phyloP scores from a whole-genome alignment of 192 early-diverging fungal species.

The Coemansia sp. region DNA sequence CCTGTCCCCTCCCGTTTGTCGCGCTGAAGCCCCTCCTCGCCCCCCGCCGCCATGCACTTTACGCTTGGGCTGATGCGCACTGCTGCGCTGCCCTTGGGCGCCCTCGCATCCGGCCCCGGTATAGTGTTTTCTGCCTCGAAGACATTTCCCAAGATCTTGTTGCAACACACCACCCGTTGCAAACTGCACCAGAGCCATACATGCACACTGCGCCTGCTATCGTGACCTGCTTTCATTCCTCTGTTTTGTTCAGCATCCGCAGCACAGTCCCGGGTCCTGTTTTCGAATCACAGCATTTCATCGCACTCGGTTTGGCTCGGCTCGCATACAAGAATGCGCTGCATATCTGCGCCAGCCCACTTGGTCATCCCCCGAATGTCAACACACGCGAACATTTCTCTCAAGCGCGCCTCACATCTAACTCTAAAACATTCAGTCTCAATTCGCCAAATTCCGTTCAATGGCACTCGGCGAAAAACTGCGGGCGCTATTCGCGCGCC shows the following conservation, averaged over 20 bases:
- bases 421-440: neutral
- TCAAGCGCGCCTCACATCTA: neutral
- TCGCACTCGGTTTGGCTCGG: slow-evolving; percentile 7
- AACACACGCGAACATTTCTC: neutral
- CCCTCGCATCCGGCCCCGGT: slow-evolving; percentile 9
- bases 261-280: slow-evolving; percentile 1
- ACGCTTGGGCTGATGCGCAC: neutral
- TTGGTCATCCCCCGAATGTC: neutral
- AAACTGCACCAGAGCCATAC: neutral
- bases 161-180: neutral
- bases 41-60: neutral
- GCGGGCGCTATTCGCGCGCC: slow-evolving; percentile 22
- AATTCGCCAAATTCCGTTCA: neutral
- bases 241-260: neutral
- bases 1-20: slow-evolving; percentile 3
- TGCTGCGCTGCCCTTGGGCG: neutral
- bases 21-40: neutral
- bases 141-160: neutral
- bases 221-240: neutral
- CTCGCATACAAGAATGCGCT: slow-evolving; percentile 10
- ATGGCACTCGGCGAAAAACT: slow-evolving; percentile 26
- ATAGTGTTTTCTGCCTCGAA: slow-evolving; percentile 2
- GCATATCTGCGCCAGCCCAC: neutral
- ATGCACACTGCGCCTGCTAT: neutral
- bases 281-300: neutral